Evolutionary conservation across 2,329 filamentous ascomycete genomes (phyloP).

Genomic region (Thermoascus crustaceus): DNA sequence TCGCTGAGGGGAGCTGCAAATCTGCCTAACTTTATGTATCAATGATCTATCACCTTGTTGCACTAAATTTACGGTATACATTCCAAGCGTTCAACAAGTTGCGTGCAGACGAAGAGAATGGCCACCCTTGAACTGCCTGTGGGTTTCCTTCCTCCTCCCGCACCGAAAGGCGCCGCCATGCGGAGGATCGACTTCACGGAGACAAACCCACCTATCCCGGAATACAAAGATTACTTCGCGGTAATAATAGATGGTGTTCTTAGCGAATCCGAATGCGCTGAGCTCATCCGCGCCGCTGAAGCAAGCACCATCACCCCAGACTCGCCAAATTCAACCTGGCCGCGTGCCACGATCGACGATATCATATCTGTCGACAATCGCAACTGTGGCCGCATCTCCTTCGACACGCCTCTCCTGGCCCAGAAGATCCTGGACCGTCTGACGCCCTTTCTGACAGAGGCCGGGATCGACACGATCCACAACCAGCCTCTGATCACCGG

Average conservation of each 20-base stretch:
- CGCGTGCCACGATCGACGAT: conserved; percentile 61
- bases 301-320: conserved; percentile 23
- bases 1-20: no score
- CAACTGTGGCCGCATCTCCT: conserved; percentile 69
- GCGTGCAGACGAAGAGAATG: no score
- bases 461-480: conserved; percentile 36
- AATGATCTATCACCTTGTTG: no score
- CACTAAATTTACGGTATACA: no score
- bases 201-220: conserved; percentile 38
- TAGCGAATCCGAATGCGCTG: conserved; percentile 53
- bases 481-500: conserved; percentile 38
- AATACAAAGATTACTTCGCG: conserved; percentile 50
- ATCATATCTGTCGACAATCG: conserved; percentile 50
- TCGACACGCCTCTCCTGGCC: conserved; percentile 57
- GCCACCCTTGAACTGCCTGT: conserved; percentile 5
- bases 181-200: conserved; percentile 47
- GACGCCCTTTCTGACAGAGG: conserved; percentile 38
- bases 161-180: conserved; percentile 39
- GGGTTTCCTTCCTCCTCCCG: conserved; percentile 24
- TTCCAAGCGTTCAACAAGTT: no score
- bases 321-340: conserved; percentile 44
- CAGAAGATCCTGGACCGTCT: conserved; percentile 55
- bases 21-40: no score
- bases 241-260: conserved; percentile 58
- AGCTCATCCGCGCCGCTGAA: conserved; percentile 47